Evolutionary conservation across 352 stramenopile genomes (phyloP), one percentile per base, ranked within the genome.

Genomic region (Globisporangium emineosum): DNA sequence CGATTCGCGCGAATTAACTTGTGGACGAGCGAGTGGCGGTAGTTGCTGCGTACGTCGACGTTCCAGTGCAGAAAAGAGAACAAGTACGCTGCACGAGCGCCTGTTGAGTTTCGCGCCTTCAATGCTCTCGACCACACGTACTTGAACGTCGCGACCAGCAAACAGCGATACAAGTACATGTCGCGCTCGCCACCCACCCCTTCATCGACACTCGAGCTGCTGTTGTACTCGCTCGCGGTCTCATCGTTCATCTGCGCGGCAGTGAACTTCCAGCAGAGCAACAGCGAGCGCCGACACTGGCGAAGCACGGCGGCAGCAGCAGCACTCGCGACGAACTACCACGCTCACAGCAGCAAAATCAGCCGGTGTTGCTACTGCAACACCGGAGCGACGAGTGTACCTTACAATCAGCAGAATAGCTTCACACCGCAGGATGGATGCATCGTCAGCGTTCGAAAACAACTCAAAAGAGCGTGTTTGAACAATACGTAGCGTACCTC

Each of bases 11-110:
- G n/a, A n/a, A n/a, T n/a, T n/a, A n/a, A n/a, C n/a, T n/a, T n/a
- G n/a, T n/a, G n/a, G n/a, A n/a, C n/a, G n/a, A n/a, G n/a, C n/a
- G n/a, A n/a, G n/a, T n/a, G n/a, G n/a, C n/a, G 84, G 62, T 93
- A 93, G 33, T 78, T 80, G 52, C 70, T 75, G 5, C 84, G 71
- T 6, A 93, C 84, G 40, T 91, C 84, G 5, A 62, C 65, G 60
- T 93, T 89, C 84, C 84, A 93, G 63, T 93, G 84, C 35, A 93
- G 57, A 30, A 91, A 93, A 9, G 91, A 68, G 1, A 66, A 77
- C 78, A 93, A 90, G 66, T 93, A 82, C 84, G 84, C 60, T 91
- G 84, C 80, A 88, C n/a, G 76, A 19, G 0, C 80, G 77, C 23
- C 69, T 69, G 42, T 77, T 81, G 4, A 64, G 52, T 9, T 76